Base-by-base conservation (phyloP, 306 rosid species). In the Pyrus betulifolia region DNA sequence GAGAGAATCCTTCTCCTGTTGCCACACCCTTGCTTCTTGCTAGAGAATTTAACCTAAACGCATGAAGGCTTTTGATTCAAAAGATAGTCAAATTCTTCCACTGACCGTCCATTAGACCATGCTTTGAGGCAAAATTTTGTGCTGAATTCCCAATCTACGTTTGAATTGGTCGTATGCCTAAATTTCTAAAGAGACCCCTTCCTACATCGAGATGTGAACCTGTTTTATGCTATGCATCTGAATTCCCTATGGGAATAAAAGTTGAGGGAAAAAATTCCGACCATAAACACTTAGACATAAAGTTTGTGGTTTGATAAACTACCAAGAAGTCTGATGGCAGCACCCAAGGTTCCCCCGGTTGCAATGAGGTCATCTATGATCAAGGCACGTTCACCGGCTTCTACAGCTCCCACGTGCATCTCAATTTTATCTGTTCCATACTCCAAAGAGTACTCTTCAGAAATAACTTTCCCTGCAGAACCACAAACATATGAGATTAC, bases 401-500 rank as follows among this genome's bases (percentile, higher is more conserved):
- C 74, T 17, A 96, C 96, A 71, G 99, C 99, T 77, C 98, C 99
- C 2, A 89, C 98, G 74, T 96, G 99, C 99, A 96, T 96, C 86
- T 96, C 98, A 27, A 92, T 92, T 85, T 10, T 91, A 84, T 92
- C 99, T 70, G 93, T 92, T 82, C 99, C 99, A 81, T 96, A 96
- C 87, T 91, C 97, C 85, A 96, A 85, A 19, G 98, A 87, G 84
- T 96, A 96, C 86, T 92, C 98, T 86, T 96, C 99, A 42, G 99
- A 90, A 80, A 96, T 92, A 61, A 96, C 99, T 82, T 86, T 84
- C 79, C 99, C 99, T 96, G 91, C 72, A 67, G 76, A 71, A 46
- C 30, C 30, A 63, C 40, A 35, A 28, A 76, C 67, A 30, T 5
- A 40, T 19, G 51, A 59, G 72, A 69, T 3, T 60, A 22, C 30